Evolutionary conservation across 2,329 filamentous ascomycete species (phyloP).

Genomic region (Chrysosphaeria jannelii): DNA sequence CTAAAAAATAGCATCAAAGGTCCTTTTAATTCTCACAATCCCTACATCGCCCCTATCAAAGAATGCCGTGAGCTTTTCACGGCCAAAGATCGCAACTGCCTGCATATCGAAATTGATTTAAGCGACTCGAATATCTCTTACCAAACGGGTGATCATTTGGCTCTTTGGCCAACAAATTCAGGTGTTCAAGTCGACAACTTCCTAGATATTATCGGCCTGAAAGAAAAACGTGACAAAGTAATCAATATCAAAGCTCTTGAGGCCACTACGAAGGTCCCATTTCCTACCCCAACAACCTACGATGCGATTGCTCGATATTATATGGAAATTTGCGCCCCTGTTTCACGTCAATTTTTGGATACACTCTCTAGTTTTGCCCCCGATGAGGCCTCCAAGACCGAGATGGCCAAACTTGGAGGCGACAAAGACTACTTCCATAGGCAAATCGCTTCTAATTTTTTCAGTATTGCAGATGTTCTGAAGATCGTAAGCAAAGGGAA

Average conservation of each 20-base stretch:
- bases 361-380: constrained; percentile 74
- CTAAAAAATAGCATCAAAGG: constrained; percentile 60
- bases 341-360: constrained; percentile 83
- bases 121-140: constrained; percentile 71
- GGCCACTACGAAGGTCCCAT: constrained; percentile 86
- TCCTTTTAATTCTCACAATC: constrained; percentile 88
- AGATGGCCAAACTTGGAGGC: constrained; percentile 63
- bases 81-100: constrained; percentile 70
- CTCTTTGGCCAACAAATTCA: constrained; percentile 87
- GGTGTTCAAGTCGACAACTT: constrained; percentile 81
- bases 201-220: constrained; percentile 45
- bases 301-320: constrained; percentile 84
- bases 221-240: constrained; percentile 49
- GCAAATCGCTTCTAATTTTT: constrained; percentile 49
- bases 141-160: constrained; percentile 91
- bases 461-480: constrained; percentile 73
- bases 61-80: constrained; percentile 80
- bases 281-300: constrained; percentile 89
- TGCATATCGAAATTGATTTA: constrained; percentile 88
- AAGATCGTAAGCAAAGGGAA: constrained; percentile 39
- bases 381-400: constrained; percentile 51
- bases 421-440: constrained; percentile 92
- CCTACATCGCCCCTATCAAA: constrained; percentile 77
- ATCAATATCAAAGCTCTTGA: constrained; percentile 77
- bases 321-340: constrained; percentile 81